These are phyloP conservation scores for Piper longum DNA, from an alignment of 164 flowering plant genomes.

Conservation along the genomic window DNA sequence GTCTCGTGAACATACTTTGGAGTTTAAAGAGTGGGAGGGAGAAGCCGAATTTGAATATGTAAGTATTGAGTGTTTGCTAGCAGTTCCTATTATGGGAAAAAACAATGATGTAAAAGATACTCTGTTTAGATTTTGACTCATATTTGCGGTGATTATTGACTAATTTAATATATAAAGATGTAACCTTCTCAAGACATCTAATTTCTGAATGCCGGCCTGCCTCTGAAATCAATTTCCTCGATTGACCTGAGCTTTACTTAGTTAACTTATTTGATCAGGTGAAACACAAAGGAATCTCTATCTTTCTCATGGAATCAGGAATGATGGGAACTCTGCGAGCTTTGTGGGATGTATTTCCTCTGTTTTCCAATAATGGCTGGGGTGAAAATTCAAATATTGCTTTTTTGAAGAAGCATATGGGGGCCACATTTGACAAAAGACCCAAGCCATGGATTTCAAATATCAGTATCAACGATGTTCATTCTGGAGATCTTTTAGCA, in stretches of 20 bases:
- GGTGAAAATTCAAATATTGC: slow-evolving; percentile 83
- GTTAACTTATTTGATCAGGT: slow-evolving; percentile 33
- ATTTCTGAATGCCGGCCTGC: too few relatives aligned
- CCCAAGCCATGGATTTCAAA: slow-evolving; percentile 89
- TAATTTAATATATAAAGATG: too few relatives aligned
- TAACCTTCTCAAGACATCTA: too few relatives aligned
- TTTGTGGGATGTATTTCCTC: slow-evolving; percentile 88
- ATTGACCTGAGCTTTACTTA: not conserved
- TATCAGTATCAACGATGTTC: slow-evolving; percentile 56
- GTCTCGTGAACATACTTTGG: slow-evolving; percentile 75
- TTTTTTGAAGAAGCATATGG: slow-evolving; percentile 87
- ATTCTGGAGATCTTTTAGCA: slow-evolving; percentile 92
- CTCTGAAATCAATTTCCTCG: too few relatives aligned
- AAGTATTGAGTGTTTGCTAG: slow-evolving; percentile 13
- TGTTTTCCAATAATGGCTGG: slow-evolving; percentile 87
- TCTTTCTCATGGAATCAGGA: slow-evolving; percentile 96
- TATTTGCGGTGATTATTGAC: too few relatives aligned
- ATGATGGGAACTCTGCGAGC: slow-evolving; percentile 91
- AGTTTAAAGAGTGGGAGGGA: slow-evolving; percentile 72
- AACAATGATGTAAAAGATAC: too few relatives aligned
- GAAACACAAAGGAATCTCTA: slow-evolving; percentile 64
- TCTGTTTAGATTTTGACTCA: not conserved
- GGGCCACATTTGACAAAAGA: slow-evolving; percentile 61
- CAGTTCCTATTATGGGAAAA: not conserved
- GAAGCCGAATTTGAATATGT: slow-evolving; percentile 84